phyloP scores from a whole-genome alignment of 1,139 yeast species.

The Geotrichum aggregatum region DNA sequence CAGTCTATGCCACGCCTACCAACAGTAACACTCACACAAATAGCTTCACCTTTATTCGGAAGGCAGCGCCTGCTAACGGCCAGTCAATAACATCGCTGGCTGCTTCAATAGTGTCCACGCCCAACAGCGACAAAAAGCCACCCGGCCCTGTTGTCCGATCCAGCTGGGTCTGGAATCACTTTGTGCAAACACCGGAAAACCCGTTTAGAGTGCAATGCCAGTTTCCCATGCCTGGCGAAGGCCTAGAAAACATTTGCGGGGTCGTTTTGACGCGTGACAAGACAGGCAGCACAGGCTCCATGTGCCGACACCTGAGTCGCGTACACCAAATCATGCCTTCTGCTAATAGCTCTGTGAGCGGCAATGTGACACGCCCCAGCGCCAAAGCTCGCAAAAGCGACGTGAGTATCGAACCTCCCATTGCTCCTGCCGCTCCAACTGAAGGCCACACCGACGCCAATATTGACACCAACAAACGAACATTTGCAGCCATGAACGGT shows the following conservation, averaged over 20 bases:
- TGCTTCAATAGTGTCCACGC: neutral
- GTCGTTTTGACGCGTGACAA: slow-evolving; percentile 22
- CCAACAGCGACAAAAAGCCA: slow-evolving; percentile 8
- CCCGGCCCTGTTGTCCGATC: slow-evolving; percentile 17
- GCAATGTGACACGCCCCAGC: slow-evolving; percentile 4
- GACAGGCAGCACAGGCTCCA: slow-evolving; percentile 23
- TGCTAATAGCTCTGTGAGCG: slow-evolving; percentile 1
- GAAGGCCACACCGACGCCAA: neutral
- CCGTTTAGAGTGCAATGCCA: slow-evolving; percentile 23
- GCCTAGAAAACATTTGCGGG: slow-evolving; percentile 18
- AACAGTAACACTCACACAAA: slow-evolving; percentile 4
- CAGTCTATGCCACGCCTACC: slow-evolving; percentile 10
- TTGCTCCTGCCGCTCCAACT: slow-evolving; percentile 4
- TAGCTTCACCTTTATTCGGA: slow-evolving; percentile 8
- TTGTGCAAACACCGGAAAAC: slow-evolving; percentile 21
- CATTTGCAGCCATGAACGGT: slow-evolving; percentile 20
- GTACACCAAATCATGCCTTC: slow-evolving; percentile 20
- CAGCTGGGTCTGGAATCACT: slow-evolving; percentile 23
- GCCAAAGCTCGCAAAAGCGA: slow-evolving; percentile 5
- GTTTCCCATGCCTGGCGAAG: slow-evolving; percentile 13
- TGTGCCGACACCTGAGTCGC: slow-evolving; percentile 22
- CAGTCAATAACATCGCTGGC: neutral
- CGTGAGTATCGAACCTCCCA: neutral
- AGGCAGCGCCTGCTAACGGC: neutral
- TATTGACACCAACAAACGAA: slow-evolving; percentile 5